Conservation (phyloP, 1,284 basidiomycete species). For the Tilletia caries region DNA sequence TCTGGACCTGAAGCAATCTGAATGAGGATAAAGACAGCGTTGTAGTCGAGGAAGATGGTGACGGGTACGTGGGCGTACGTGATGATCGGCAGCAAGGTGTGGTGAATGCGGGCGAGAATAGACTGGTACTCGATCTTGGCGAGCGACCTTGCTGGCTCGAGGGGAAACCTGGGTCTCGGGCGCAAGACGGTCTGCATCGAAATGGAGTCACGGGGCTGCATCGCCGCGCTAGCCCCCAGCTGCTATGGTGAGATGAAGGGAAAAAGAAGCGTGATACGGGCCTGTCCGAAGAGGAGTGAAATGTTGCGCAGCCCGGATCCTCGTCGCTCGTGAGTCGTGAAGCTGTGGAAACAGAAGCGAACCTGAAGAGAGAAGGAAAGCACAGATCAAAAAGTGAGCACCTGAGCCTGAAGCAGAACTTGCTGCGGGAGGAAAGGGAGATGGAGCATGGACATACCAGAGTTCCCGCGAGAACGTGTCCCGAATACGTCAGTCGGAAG, state of each 20-base stretch:
- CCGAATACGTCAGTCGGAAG: no score
- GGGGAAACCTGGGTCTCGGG: not conserved
- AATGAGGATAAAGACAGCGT: constrained; percentile 43
- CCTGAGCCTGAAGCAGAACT: no score
- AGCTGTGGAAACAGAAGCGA: no score
- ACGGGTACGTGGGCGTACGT: constrained; percentile 40
- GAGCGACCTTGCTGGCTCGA: not conserved
- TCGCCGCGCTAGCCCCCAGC: no score
- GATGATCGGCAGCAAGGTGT: constrained; percentile 28
- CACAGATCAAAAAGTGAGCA: no score
- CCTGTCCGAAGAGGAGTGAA: no score
- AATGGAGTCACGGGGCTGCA: not conserved
- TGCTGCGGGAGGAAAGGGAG: no score
- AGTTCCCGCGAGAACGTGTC: no score
- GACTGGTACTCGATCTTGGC: constrained; percentile 20
- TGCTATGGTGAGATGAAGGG: not conserved
- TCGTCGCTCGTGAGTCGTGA: no score
- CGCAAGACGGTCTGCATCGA: not conserved
- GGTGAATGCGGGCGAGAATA: constrained; percentile 25
- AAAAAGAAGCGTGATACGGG: not conserved
- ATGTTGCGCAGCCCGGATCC: no score
- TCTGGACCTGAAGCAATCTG: constrained; percentile 43
- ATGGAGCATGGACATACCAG: no score
- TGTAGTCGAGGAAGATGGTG: constrained; percentile 52
- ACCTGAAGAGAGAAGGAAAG: no score